Evolutionary conservation across 345 rosid genomes (phyloP).

Genomic region (Lepidium aucheri): DNA sequence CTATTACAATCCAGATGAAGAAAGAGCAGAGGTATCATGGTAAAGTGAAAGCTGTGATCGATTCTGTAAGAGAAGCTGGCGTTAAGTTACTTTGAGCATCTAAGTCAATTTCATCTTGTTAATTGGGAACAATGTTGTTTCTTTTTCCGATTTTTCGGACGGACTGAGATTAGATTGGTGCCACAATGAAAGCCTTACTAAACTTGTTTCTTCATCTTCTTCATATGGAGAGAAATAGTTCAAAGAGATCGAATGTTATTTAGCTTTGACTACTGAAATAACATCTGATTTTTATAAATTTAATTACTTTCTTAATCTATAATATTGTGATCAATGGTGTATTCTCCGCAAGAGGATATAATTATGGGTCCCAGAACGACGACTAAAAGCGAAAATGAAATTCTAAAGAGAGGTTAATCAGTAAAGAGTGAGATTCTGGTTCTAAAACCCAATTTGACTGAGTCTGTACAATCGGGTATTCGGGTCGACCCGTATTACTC

Average conservation of each 20-base stretch:
- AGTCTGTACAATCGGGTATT: background rate
- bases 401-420: background rate
- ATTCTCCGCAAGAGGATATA: background rate
- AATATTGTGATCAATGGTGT: background rate
- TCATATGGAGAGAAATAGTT: background rate
- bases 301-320: background rate
- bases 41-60: constrained; percentile 77
- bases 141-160: background rate
- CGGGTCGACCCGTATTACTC: constrained; percentile 14
- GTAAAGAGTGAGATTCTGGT: background rate
- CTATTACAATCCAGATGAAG: constrained; percentile 50
- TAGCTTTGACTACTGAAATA: constrained; percentile 6
- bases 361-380: background rate
- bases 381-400: background rate
- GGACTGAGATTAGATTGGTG: background rate
- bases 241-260: background rate
- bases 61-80: constrained; percentile 63
- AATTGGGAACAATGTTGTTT: background rate
- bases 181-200: background rate
- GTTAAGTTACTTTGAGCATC: constrained; percentile 44
- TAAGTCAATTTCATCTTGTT: background rate
- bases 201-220: background rate
- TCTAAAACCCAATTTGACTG: constrained; percentile 1
- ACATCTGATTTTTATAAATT: background rate
- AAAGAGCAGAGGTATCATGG: constrained; percentile 83